Percentiles rank a stretch among this genome's conserved stretches.
Evolutionary conservation across 2,329 filamentous ascomycete species (phyloP).

Genomic region (Geosmithia morbida): DNA sequence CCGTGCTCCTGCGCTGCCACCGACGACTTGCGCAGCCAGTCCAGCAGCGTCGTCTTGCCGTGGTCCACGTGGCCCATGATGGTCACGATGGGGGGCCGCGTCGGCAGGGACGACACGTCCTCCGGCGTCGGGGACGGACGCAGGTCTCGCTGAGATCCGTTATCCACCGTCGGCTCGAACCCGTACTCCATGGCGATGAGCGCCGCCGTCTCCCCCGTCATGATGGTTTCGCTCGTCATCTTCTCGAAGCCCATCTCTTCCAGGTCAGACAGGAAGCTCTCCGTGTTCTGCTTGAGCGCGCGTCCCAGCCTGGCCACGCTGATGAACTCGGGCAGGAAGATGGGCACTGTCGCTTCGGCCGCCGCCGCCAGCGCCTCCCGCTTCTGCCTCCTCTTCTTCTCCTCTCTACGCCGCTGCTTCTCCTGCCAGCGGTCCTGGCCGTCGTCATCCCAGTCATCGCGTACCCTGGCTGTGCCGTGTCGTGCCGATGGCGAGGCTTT

Average conservation of each 20-base stretch:
- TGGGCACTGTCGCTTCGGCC: conserved; percentile 33
- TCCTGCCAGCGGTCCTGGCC: conserved; percentile 19
- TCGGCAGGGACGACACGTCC: conserved; percentile 53
- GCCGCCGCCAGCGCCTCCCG: conserved; percentile 23
- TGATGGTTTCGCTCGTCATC: conserved; percentile 65
- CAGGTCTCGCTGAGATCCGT: conserved; percentile 53
- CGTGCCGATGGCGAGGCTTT: conserved; percentile 7
- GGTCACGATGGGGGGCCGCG: conserved; percentile 82
- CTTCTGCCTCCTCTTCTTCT: conserved; percentile 24
- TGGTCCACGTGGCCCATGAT: conserved; percentile 99
- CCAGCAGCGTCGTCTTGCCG: conserved; percentile 91
- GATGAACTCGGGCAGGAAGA: conserved; percentile 83
- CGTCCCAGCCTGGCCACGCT: conserved; percentile 71
- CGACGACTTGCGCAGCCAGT: conserved; percentile 85
- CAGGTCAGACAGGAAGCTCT: conserved; percentile 61
- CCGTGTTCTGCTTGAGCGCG: conserved; percentile 54
- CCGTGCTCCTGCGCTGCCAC: conserved; percentile 86
- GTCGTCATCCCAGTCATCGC: conserved; percentile 21
- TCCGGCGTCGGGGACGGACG: conserved; percentile 52
- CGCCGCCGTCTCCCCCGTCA: conserved; percentile 81
- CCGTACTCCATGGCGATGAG: conserved; percentile 88
- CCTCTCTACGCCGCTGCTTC: conserved; percentile 24
- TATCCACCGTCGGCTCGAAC: conserved; percentile 69
- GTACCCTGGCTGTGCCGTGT: conserved; percentile 3
- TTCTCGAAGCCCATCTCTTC: conserved; percentile 83